phyloP scores from a whole-genome alignment of 148 eudicot genomes.

The Rhododendron ferrugineum region DNA sequence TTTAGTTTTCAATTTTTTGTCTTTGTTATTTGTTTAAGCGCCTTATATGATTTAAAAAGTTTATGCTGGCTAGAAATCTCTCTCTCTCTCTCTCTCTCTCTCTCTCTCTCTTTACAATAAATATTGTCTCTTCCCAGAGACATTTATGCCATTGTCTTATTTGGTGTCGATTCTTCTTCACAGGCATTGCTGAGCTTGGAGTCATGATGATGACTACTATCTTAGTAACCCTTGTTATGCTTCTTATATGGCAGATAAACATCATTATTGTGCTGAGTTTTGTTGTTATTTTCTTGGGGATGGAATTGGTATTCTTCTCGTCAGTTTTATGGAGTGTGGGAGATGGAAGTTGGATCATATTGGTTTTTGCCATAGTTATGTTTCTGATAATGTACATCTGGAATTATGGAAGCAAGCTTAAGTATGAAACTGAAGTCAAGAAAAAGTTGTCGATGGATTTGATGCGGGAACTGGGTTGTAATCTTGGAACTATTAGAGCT shows the following conservation, averaged over 20 bases:
- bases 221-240: constrained; percentile 92
- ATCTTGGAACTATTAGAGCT: constrained; percentile 91
- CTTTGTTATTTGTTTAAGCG: background rate
- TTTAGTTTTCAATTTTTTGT: background rate
- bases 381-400: constrained; percentile 83
- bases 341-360: constrained; percentile 98
- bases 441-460: constrained; percentile 87
- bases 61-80: background rate
- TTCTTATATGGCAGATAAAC: constrained; percentile 97
- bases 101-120: background rate
- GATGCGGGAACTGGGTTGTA: constrained; percentile 77
- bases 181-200: constrained; percentile 97
- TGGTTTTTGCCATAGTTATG: constrained; percentile 67
- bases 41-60: background rate
- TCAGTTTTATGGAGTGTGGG: constrained; percentile 73
- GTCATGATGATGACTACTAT: constrained; percentile 96
- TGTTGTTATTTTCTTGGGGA: constrained; percentile 65
- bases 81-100: background rate
- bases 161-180: constrained; percentile 27
- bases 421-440: constrained; percentile 88
- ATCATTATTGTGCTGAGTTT: constrained; percentile 66
- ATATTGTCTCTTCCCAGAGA: background rate
- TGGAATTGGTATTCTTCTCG: constrained; percentile 85
- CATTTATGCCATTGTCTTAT: constrained; percentile 1
- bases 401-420: constrained; percentile 96